Conservation (phyloP, 2,329 filamentous ascomycete species). For the Alternaria conjuncta region DNA sequence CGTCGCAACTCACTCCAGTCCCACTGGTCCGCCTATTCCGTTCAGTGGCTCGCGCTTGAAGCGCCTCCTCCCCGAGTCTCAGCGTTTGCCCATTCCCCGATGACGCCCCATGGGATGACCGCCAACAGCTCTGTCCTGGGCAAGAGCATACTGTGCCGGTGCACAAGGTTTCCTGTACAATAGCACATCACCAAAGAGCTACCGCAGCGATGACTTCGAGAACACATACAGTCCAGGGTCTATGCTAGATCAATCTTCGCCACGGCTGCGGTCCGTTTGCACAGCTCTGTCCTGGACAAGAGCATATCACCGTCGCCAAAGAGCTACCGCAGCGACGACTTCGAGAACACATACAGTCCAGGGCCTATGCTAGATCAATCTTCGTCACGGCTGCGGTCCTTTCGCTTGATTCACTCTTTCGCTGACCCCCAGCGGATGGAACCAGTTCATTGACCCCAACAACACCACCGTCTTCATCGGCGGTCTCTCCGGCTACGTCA, state of each 20-base stretch:
- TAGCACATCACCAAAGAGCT: conserved; percentile 35
- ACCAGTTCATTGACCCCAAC: conserved; percentile 99
- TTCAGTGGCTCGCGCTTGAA: neutral
- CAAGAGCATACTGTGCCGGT: no score
- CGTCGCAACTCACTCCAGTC: neutral
- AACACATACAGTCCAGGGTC: conserved; percentile 13
- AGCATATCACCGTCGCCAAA: conserved; percentile 23
- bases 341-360: conserved; percentile 15
- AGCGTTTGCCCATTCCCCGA: neutral
- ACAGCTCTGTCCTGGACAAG: no score
- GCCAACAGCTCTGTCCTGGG: conserved; percentile 9
- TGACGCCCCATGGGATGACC: neutral
- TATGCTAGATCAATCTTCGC: conserved; percentile 6
- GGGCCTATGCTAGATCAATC: conserved; percentile 4
- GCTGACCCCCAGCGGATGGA: conserved; percentile 54
- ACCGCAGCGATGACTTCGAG: conserved; percentile 22
- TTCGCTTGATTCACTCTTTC: neutral
- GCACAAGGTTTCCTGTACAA: no score
- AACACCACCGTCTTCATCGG: conserved; percentile 99
- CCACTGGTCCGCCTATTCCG: neutral
- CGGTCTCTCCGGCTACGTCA: conserved; percentile 95
- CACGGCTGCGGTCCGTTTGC: neutral
- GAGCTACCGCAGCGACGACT: conserved; percentile 29
- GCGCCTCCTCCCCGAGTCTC: neutral
- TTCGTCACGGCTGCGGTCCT: neutral